A percentile compares a stretch with the other conserved stretches of the same genome.
These are phyloP conservation scores for Pyronema domesticum DNA, from an alignment of 495 filamentous ascomycete species.

Conservation along the genomic window DNA sequence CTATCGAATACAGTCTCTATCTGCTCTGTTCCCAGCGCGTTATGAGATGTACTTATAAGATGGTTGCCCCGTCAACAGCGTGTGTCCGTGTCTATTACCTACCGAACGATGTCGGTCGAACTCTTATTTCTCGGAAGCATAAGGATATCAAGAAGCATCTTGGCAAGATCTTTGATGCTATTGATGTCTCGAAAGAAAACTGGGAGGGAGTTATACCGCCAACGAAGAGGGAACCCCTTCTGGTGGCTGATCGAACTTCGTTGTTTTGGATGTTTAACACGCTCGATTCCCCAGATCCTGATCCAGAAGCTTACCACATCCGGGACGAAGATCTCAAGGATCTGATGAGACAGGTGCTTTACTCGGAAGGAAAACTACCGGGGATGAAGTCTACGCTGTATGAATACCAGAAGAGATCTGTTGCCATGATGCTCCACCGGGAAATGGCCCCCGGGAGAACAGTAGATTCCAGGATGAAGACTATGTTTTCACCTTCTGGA, in stretches of 20 bases:
- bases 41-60: slow-evolving; percentile 18
- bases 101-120: slow-evolving; percentile 45
- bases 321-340: slow-evolving; percentile 37
- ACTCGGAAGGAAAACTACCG: slow-evolving; percentile 28
- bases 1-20: slow-evolving; percentile 10
- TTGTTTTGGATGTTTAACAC: slow-evolving; percentile 79
- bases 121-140: slow-evolving; percentile 30
- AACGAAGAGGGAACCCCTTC: not conserved
- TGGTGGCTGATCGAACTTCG: slow-evolving; percentile 34
- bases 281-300: slow-evolving; percentile 51
- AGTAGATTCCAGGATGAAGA: slow-evolving; percentile 55
- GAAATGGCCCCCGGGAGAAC: slow-evolving; percentile 47
- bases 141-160: slow-evolving; percentile 30
- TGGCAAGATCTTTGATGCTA: slow-evolving; percentile 32
- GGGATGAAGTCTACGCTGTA: slow-evolving; percentile 55
- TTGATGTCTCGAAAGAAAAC: slow-evolving; percentile 38
- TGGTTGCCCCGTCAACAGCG: slow-evolving; percentile 6
- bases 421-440: slow-evolving; percentile 69
- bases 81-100: slow-evolving; percentile 45
- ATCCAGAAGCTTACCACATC: slow-evolving; percentile 29
- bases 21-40: slow-evolving; percentile 5
- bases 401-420: slow-evolving; percentile 64
- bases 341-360: slow-evolving; percentile 47
- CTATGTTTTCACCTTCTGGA: slow-evolving; percentile 40
- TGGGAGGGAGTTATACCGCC: slow-evolving; percentile 34